phyloP scores from a whole-genome alignment of 169 alveolate genomes.

The Pseudocohnilembus persalinus region DNA sequence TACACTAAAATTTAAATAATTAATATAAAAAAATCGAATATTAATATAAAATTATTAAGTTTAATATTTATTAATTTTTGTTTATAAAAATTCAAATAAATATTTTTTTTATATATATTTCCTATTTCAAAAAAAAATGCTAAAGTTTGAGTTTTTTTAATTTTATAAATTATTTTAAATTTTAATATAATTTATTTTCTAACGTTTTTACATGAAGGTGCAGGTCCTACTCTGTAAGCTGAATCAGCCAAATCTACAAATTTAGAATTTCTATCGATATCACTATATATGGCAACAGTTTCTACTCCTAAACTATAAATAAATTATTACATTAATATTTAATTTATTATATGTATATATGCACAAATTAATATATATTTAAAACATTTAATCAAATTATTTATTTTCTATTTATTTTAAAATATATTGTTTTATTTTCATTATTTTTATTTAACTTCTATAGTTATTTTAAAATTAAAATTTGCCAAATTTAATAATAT shows the following conservation, averaged over 20 bases:
- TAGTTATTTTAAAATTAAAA: not conserved
- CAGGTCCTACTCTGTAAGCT: conserved; percentile 71
- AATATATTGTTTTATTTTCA: not conserved
- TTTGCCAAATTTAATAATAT: not conserved
- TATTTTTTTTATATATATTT: too few species aligned
- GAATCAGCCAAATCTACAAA: conserved; percentile 68
- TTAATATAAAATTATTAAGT: too few species aligned
- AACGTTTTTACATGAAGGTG: conserved; percentile 44
- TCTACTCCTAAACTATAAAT: conserved; percentile 63
- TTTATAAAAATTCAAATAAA: too few species aligned
- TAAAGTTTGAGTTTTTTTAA: too few species aligned
- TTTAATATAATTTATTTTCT: not conserved
- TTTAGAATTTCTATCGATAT: conserved; percentile 65
- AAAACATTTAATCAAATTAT: too few species aligned
- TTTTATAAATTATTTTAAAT: too few species aligned
- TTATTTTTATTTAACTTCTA: not conserved
- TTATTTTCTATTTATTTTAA: not conserved
- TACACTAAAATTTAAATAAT: conserved; percentile 2
- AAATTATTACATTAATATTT: not conserved
- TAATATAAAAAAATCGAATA: not conserved
- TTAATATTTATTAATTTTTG: too few species aligned
- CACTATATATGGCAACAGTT: conserved; percentile 82
- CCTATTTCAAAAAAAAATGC: too few species aligned
- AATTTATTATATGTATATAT: too few species aligned
- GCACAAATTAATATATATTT: too few species aligned